Evolutionary conservation across 352 stramenopile species (phyloP).

Genomic region (Pythium volutum): DNA sequence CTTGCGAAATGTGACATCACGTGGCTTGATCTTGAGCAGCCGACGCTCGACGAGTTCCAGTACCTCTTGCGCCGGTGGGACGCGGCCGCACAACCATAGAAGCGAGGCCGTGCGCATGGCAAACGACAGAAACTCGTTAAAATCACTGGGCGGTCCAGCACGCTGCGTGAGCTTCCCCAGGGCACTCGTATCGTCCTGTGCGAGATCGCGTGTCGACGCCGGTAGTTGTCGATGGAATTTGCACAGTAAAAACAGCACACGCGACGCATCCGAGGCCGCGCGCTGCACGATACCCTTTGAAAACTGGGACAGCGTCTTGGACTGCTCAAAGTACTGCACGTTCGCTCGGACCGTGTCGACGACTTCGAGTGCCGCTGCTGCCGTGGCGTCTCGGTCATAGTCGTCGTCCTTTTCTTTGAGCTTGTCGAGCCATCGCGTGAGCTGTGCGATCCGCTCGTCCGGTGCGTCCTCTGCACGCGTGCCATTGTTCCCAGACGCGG

Average conservation of each 20-base stretch:
- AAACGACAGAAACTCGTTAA: neutral
- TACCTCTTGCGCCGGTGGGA: neutral
- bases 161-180: neutral
- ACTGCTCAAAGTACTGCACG: neutral
- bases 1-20: neutral
- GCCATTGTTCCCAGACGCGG: neutral
- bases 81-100: too few relatives aligned
- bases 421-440: neutral
- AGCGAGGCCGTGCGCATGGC: neutral
- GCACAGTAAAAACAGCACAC: neutral
- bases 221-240: conserved; percentile 9
- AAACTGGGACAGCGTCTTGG: neutral
- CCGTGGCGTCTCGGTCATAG: too few relatives aligned
- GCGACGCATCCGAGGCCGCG: neutral
- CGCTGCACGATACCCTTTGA: neutral
- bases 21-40: conserved; percentile 5
- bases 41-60: conserved; percentile 3
- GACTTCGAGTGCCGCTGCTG: neutral
- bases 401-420: neutral
- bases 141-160: neutral
- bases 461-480: too few relatives aligned
- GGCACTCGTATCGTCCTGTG: neutral
- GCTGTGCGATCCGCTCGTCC: neutral
- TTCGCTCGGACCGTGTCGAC: neutral
- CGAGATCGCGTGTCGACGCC: neutral